Percentiles rank a stretch among this genome's conserved stretches.
These are phyloP conservation scores for Starmerella powellii DNA, from an alignment of 805 yeast species.

Conservation along the genomic window DNA sequence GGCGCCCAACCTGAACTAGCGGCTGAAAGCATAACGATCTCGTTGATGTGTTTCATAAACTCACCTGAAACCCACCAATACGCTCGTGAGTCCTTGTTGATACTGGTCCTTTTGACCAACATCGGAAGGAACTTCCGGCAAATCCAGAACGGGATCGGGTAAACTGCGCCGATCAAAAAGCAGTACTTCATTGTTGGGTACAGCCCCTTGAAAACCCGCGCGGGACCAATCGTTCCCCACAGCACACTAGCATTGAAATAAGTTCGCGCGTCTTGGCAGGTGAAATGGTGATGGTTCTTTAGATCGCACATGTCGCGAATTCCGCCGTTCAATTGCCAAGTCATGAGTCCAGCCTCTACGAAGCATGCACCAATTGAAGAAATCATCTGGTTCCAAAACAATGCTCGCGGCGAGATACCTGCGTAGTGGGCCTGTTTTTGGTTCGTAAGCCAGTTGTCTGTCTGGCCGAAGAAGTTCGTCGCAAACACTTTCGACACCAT, in stretches of 20 bases:
- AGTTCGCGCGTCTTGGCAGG: constrained; percentile 33
- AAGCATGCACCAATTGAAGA: constrained; percentile 13
- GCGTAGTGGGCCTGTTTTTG: constrained; percentile 46
- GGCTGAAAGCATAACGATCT: constrained; percentile 8
- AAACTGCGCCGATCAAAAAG: constrained; percentile 41
- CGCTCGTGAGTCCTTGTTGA: constrained; percentile 30
- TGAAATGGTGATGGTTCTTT: constrained; percentile 32
- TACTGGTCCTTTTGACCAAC: neutral
- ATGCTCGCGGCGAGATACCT: constrained; percentile 18
- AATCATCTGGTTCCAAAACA: constrained; percentile 16
- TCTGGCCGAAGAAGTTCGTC: constrained; percentile 51
- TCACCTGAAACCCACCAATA: constrained; percentile 35
- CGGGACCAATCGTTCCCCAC: constrained; percentile 55
- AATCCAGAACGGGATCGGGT: constrained; percentile 17
- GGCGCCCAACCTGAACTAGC: constrained; percentile 31
- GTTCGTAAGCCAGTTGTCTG: constrained; percentile 47
- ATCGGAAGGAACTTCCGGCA: constrained; percentile 6
- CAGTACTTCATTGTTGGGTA: constrained; percentile 54
- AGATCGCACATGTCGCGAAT: constrained; percentile 28
- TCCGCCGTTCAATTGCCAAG: constrained; percentile 17
- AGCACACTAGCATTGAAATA: constrained; percentile 41
- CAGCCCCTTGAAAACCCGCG: constrained; percentile 36
- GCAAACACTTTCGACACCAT: constrained; percentile 42
- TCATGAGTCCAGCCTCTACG: constrained; percentile 17
- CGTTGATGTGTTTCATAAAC: constrained; percentile 12